Conservation (phyloP, 139 green algal genomes). For the Micractinium conductrix region DNA sequence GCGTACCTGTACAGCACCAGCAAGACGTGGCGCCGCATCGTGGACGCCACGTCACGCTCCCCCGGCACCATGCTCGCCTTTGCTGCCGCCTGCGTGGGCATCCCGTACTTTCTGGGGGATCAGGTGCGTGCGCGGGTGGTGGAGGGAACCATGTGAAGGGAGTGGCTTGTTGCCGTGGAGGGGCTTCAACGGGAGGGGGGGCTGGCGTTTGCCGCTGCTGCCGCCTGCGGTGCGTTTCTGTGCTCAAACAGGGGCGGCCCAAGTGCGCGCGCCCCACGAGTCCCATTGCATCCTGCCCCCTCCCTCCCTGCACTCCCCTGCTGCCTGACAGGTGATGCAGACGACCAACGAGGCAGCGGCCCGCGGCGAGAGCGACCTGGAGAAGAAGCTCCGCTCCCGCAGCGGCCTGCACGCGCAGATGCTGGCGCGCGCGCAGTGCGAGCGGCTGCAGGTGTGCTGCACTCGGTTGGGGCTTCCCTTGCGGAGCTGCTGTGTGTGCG, state of each 20-base stretch:
- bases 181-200: not conserved
- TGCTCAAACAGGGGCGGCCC: not conserved
- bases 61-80: conserved; percentile 12
- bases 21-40: conserved; percentile 47
- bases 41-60: not conserved
- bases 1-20: conserved; percentile 44
- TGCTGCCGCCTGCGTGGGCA: conserved; percentile 7
- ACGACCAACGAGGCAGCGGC: conserved; percentile 28
- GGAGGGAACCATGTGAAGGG: not conserved
- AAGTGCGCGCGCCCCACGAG: not conserved
- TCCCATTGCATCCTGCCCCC: not conserved
- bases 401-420: conserved; percentile 41
- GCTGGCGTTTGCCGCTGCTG: not conserved
- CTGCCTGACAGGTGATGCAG: conserved; percentile 26
- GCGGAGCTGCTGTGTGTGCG: not conserved
- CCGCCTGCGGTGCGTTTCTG: not conserved
- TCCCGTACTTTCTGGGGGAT: conserved; percentile 23
- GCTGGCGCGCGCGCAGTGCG: conserved; percentile 59
- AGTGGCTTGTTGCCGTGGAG: not conserved
- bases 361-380: conserved; percentile 30
- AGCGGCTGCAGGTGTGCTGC: conserved; percentile 50
- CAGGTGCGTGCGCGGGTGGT: not conserved
- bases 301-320: not conserved
- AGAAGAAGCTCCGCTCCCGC: conserved; percentile 37
- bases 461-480: too few relatives aligned